phyloP scores from a whole-genome alignment of 306 rosid genomes.

The Cicer yamashitae region DNA sequence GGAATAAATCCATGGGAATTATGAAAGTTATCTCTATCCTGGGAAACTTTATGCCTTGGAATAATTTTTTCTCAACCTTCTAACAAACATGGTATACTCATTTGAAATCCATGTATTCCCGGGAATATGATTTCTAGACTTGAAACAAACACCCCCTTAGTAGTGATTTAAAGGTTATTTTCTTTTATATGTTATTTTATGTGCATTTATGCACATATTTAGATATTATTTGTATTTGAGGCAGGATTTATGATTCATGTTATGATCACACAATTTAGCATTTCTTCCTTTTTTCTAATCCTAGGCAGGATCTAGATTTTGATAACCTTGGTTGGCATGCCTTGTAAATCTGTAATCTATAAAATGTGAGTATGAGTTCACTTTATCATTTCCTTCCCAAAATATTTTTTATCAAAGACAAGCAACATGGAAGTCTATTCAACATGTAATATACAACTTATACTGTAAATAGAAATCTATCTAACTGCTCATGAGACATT shows the following conservation, averaged over 20 bases:
- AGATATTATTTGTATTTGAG: neutral
- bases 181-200: slow-evolving; percentile 1
- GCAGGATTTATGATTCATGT: neutral
- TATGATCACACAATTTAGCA: neutral
- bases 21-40: too few relatives aligned
- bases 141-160: too few relatives aligned
- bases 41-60: too few relatives aligned
- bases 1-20: too few relatives aligned
- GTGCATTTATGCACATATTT: neutral
- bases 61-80: too few relatives aligned
- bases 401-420: slow-evolving; percentile 11
- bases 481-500: neutral
- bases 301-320: neutral
- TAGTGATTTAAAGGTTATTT: neutral
- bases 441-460: neutral
- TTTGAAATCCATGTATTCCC: too few relatives aligned
- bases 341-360: neutral
- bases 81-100: too few relatives aligned
- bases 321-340: neutral
- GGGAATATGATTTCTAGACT: too few relatives aligned
- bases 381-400: neutral
- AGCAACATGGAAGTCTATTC: neutral
- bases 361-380: neutral
- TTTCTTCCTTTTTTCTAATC: neutral
- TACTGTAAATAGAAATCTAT: neutral